phyloP scores from a whole-genome alignment of 345 rosid species.

The Luvunga scandens region DNA sequence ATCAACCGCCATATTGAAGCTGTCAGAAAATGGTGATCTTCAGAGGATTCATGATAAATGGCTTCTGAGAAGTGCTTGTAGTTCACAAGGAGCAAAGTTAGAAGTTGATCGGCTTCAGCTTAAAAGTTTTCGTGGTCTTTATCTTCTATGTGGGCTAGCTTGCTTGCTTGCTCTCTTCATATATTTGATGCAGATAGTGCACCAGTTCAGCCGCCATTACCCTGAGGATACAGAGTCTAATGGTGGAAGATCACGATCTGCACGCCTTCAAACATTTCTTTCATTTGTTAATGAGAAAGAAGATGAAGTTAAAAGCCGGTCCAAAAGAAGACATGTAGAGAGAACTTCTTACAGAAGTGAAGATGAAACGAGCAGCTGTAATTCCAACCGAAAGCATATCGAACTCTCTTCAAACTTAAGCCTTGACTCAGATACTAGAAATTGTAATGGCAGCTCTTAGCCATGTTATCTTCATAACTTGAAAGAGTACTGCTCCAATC shows the following conservation, averaged over 20 bases:
- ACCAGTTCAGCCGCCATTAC: conserved; percentile 43
- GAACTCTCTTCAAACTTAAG: conserved; percentile 5
- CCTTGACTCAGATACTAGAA: background rate
- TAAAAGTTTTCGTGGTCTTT: conserved; percentile 76
- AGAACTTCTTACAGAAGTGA: conserved; percentile 30
- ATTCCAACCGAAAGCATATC: conserved; percentile 7
- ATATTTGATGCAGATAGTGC: conserved; percentile 38
- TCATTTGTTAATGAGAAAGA: conserved; percentile 69
- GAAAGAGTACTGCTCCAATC: background rate
- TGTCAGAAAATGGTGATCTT: conserved; percentile 78
- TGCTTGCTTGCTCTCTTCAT: conserved; percentile 59
- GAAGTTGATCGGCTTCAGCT: conserved; percentile 72
- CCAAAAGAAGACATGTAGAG: conserved; percentile 62
- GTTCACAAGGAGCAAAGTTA: conserved; percentile 58
- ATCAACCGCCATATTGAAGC: conserved; percentile 70
- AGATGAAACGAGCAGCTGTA: conserved; percentile 22
- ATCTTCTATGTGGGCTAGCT: conserved; percentile 53
- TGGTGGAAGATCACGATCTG: conserved; percentile 37
- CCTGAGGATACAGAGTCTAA: conserved; percentile 35
- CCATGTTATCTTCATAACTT: background rate
- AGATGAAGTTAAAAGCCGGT: conserved; percentile 41
- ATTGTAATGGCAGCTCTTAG: background rate
- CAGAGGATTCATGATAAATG: conserved; percentile 90
- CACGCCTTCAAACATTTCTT: conserved; percentile 62
- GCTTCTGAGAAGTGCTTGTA: conserved; percentile 74